Base-by-base conservation (phyloP, 306 rosid species). In the Gastrolobium villosum region DNA sequence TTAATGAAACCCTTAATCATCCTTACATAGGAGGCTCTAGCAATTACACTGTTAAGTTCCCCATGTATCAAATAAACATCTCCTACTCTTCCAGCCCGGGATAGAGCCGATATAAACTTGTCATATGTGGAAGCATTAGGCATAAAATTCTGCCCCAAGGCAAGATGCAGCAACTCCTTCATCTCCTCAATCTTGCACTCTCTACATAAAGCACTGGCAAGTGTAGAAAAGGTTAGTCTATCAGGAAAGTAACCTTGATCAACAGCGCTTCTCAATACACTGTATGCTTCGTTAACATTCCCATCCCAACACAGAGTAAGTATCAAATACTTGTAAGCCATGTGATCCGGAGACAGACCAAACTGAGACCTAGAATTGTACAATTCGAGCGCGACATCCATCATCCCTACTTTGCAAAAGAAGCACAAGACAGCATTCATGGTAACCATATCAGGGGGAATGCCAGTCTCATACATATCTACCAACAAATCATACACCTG, bases 331-430 rank as follows among this genome's bases (percentile, higher is more conserved):
- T 90, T 94, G 84, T 86, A 86, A n/a, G 92, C 91, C 88, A 88
- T 65, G 70, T 82, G 65, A 84, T 53, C 85, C 1, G 86, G 91
- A 5, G 90, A 81, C 80, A 90, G 72, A 46, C 86, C 88, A 60
- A 85, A 86, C 82, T 89, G 87, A 0, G 84, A 84, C 77, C 92
- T 84, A 0, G 89, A 86, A 34, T 79, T 49, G 79, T 79, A 90
- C 86, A 94, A 80, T 39, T 86, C 82, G 49, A 87, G 76, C 0
- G 97, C 97, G 0, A 87, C 82, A 69, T 88, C 88, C 48, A 74
- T 77, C 96, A 92, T 87, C 64, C 97, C 97, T 4, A 79, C 90
- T 82, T 94, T 92, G 80, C 97, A 94, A 71, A 94, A 92, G 84
- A 92, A 92, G 81, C 95, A 92, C 82, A 90, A 63, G 28, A 82